A percentile compares a stretch with the other conserved stretches of the same genome.
Conservation (phyloP, 2,329 filamentous ascomycete genomes). For the Plenodomus lindquistii region DNA sequence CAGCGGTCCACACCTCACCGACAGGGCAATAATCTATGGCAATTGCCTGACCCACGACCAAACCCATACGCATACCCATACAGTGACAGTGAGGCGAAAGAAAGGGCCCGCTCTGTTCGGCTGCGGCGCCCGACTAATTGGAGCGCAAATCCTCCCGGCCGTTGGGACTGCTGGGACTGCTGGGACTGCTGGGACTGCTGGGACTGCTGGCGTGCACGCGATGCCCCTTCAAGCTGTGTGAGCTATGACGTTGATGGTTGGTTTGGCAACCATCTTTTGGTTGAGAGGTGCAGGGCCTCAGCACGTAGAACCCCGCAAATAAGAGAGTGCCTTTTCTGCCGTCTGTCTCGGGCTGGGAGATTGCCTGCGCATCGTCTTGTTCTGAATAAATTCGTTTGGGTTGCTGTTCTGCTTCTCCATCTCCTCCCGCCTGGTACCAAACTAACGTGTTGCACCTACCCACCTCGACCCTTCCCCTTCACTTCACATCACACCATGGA, state of each 20-base stretch:
- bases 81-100: background rate
- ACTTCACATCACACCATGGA: slow-evolving; percentile 33
- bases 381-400: background rate
- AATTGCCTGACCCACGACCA: background rate
- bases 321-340: slow-evolving; percentile 11
- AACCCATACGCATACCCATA: background rate
- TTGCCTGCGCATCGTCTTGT: background rate
- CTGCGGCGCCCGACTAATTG: slow-evolving; percentile 14
- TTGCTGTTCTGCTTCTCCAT: background rate
- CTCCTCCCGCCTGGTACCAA: slow-evolving; percentile 8
- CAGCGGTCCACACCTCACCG: background rate
- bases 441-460: slow-evolving; percentile 13
- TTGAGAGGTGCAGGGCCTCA: slow-evolving; percentile 33
- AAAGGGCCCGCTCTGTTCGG: background rate
- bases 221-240: slow-evolving; percentile 20
- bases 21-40: too few relatives aligned
- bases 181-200: too few relatives aligned
- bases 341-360: background rate
- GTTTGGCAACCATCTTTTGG: slow-evolving; percentile 33
- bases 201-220: slow-evolving; percentile 27
- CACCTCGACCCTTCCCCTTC: slow-evolving; percentile 8
- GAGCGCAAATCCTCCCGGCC: slow-evolving; percentile 22
- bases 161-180: slow-evolving; percentile 23
- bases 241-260: slow-evolving; percentile 39
- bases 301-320: slow-evolving; percentile 39